Evolutionary conservation across 345 rosid genomes (phyloP), one percentile per base, ranked within the genome.

Genomic region (Populus alba): DNA sequence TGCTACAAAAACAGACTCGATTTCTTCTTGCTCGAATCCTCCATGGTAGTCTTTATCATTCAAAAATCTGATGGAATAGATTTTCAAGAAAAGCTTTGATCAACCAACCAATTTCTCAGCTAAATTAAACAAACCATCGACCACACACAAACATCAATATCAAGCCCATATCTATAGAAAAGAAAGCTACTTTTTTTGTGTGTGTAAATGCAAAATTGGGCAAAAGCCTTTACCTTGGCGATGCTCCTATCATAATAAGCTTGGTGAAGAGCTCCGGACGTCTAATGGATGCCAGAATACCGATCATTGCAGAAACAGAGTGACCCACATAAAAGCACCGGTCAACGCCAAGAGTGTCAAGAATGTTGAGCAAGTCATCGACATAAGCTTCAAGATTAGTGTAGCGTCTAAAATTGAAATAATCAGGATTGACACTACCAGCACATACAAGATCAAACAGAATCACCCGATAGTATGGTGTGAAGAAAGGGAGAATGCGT

Each of bases 271-370:
- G 95, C 25, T 88, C 82, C 2, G 97, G 98, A 37, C 97, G 91
- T 47, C 91, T 89, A 72, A 91, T 89, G 68, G 99, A 89, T 23
- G 99, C 99, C 1, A 93, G 53, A 73, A 91, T 87, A 12, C 98
- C 98, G 63, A 92, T 86, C 99, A 89, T 95, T 39, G 97, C 96
- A 9, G 99, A 95, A 68, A 92, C 85, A 4, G 99, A 95, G 87
- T 92, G 99, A 2, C 99, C 99, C 0, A 95, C 90, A 27, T 89
- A 92, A 49, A 86, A 87, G 29, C 98, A 94, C 2, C 82, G 85
- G 0, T 84, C 84, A 68, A 95, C 87, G 27, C 91, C 80, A 39
- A 91, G 90, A 3, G 91, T 83, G 74, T 92, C 94, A 2, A 95
- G 89, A 65, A 95, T 92, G 86, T 74, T 82, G 73, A 95, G 90